Conservation (phyloP, 169 alveolate species). For the Plasmodium gaboni region DNA sequence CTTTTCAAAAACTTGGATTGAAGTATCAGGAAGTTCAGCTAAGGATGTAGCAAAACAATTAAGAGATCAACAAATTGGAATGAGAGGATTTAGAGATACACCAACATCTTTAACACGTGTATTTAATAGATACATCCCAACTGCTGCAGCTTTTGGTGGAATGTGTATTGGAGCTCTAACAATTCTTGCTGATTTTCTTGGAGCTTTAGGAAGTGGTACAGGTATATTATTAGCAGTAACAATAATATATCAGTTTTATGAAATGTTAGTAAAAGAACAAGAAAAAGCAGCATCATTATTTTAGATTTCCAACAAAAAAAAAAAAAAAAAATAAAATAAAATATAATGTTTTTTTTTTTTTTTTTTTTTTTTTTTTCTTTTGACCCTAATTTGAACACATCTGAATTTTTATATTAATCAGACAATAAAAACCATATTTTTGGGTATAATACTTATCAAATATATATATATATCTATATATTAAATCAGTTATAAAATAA, state of each 20-base stretch:
- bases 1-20: conserved; percentile 99
- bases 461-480: neutral
- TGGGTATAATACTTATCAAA: too few relatives aligned
- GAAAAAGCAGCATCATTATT: conserved; percentile 92
- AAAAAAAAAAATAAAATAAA: neutral
- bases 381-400: too few relatives aligned
- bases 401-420: too few relatives aligned
- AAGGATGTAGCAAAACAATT: conserved; percentile 99
- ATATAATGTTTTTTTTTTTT: neutral
- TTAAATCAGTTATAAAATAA: neutral
- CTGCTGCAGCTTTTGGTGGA: conserved; percentile 99
- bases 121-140: conserved; percentile 96
- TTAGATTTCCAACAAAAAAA: conserved; percentile 62
- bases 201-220: conserved; percentile 99
- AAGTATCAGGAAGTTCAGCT: conserved; percentile 99
- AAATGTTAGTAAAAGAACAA: conserved; percentile 96
- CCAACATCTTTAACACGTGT: conserved; percentile 87
- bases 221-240: conserved; percentile 98
- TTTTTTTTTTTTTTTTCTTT: too few relatives aligned
- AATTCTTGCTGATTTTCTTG: conserved; percentile 99
- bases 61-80: conserved; percentile 96
- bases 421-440: too few relatives aligned
- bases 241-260: conserved; percentile 99
- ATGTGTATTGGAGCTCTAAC: conserved; percentile 99
- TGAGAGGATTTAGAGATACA: conserved; percentile 89